Percentiles rank a stretch among this genome's conserved stretches.
Conservation (phyloP, 139 green algal genomes). For the Auxenochlorella protothecoides region DNA sequence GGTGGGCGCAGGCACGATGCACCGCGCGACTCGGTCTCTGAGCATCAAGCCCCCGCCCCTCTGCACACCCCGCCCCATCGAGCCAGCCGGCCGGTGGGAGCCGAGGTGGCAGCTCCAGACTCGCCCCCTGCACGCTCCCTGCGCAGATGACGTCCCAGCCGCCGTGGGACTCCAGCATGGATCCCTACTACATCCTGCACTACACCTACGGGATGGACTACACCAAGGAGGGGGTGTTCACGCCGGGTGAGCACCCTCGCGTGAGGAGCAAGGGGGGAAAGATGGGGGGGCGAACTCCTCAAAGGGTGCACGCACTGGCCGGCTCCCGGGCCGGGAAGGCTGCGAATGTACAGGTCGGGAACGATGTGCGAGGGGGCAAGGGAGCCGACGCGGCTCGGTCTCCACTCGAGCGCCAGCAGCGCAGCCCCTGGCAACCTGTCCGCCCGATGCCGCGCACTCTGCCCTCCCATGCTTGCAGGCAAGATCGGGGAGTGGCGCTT, state of each 20-base stretch:
- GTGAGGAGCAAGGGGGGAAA: too few species aligned
- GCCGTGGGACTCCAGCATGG: conserved; percentile 72
- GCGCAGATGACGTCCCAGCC: conserved; percentile 68
- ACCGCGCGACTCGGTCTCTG: background rate
- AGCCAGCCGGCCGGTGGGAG: background rate
- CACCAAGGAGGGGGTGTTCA: conserved; percentile 57
- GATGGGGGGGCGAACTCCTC: too few species aligned
- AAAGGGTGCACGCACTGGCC: too few species aligned
- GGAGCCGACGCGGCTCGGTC: too few species aligned
- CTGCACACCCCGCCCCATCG: background rate
- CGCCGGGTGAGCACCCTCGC: conserved; percentile 13
- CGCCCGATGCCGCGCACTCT: too few species aligned
- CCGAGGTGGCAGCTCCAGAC: background rate
- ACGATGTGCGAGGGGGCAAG: too few species aligned
- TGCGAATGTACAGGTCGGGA: too few species aligned
- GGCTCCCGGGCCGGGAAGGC: too few species aligned
- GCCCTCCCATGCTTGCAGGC: conserved; percentile 14
- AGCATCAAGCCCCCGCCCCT: background rate
- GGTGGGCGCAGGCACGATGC: background rate
- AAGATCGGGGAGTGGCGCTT: conserved; percentile 88
- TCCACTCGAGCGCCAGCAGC: too few species aligned
- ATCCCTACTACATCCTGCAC: conserved; percentile 83
- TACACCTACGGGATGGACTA: conserved; percentile 97
- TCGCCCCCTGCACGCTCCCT: too few species aligned
- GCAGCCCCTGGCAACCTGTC: too few species aligned